phyloP scores from a whole-genome alignment of 1,139 yeast genomes.

The Schizosaccharomyces versatilis region DNA sequence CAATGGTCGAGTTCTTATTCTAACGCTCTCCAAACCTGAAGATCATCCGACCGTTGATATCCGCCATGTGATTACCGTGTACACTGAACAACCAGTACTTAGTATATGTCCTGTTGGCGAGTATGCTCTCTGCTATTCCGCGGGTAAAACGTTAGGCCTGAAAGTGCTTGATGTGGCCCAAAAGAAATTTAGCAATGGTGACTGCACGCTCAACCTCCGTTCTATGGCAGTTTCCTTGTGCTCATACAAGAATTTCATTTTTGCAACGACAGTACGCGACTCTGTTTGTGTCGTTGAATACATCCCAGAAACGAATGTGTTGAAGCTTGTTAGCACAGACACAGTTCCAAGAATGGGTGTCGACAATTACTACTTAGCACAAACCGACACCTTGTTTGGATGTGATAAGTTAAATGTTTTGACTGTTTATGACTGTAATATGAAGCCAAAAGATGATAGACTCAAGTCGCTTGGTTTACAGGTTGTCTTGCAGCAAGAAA shows the following conservation, averaged over 20 bases:
- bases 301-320: neutral
- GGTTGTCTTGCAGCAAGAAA: neutral
- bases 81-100: neutral
- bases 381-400: neutral
- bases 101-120: neutral
- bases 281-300: neutral
- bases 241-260: neutral
- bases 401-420: neutral
- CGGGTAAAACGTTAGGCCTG: neutral
- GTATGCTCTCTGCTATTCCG: neutral
- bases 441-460: too few species aligned
- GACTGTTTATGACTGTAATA: neutral
- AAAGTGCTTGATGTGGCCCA: neutral
- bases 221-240: neutral
- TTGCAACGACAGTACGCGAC: neutral
- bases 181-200: neutral
- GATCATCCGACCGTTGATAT: neutral
- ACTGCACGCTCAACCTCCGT: neutral
- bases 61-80: neutral
- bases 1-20: neutral
- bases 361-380: neutral
- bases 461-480: too few species aligned
- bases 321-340: neutral
- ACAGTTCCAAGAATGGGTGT: neutral
- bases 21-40: neutral